These are phyloP conservation scores for Penicillium sp. DNA, from an alignment of 2,329 filamentous ascomycete genomes.

Conservation along the genomic window DNA sequence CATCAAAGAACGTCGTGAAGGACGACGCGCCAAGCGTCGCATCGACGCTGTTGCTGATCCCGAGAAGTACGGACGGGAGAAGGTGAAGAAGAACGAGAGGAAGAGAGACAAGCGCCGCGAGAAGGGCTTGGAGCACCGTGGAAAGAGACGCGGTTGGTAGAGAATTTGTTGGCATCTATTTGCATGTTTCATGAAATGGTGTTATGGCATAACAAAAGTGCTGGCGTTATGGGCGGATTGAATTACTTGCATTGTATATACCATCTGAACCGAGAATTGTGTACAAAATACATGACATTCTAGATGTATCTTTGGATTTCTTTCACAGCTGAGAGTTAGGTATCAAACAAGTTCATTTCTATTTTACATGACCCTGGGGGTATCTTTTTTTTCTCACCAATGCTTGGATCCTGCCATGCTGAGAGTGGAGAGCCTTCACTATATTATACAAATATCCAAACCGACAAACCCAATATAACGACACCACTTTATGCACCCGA, in stretches of 20 bases:
- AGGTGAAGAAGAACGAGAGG: constrained; percentile 80
- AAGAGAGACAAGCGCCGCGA: constrained; percentile 83
- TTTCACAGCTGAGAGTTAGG: background rate
- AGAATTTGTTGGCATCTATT: constrained; percentile 6
- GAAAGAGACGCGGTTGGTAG: constrained; percentile 71
- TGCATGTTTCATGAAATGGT: constrained; percentile 20
- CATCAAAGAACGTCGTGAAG: constrained; percentile 71
- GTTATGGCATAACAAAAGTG: constrained; percentile 25
- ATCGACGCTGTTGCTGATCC: constrained; percentile 84
- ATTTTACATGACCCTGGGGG: constrained; percentile 12
- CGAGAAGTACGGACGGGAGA: constrained; percentile 74
- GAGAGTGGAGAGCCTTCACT: constrained; percentile 22
- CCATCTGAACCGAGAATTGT: constrained; percentile 20
- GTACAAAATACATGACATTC: constrained; percentile 6
- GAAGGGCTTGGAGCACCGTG: constrained; percentile 71
- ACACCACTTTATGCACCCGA: constrained; percentile 3
- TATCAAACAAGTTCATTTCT: background rate
- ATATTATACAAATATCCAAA: constrained; percentile 12
- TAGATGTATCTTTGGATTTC: background rate
- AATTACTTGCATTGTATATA: constrained; percentile 25
- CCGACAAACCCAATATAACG: background rate
- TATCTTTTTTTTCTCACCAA: constrained; percentile 12
- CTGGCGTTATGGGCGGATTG: constrained; percentile 21
- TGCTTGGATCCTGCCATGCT: constrained; percentile 29
- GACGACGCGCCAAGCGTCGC: constrained; percentile 79